Evolutionary conservation across 306 rosid genomes (phyloP).

Genomic region (Luffa acutangula): DNA sequence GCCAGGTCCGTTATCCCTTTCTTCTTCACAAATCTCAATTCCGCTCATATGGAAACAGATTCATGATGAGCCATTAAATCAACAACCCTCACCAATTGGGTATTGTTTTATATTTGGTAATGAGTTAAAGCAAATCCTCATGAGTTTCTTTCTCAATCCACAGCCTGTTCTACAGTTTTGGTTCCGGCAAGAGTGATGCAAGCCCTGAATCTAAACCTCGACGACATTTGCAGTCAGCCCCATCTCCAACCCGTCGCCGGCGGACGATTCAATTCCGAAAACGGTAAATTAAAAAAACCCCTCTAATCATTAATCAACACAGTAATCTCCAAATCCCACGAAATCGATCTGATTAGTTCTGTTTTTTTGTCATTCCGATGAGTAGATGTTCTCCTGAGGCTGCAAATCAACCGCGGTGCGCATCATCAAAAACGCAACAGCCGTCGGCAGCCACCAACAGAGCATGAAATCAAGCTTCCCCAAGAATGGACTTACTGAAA

Average conservation of each 20-base stretch:
- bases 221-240: conserved; percentile 20
- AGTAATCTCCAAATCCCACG: not conserved
- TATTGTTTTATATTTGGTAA: not conserved
- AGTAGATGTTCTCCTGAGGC: not conserved
- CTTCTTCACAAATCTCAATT: not conserved
- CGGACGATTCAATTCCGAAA: conserved; percentile 10
- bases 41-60: not conserved
- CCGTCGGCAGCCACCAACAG: not conserved
- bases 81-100: not conserved
- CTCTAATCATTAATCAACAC: not conserved
- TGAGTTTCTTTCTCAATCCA: not conserved
- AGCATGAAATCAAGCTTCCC: not conserved
- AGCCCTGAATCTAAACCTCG: conserved; percentile 32
- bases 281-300: conserved; percentile 11
- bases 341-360: not conserved
- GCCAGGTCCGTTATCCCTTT: conserved; percentile 23
- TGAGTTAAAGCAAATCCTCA: not conserved
- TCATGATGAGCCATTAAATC: not conserved
- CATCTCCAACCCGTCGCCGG: conserved; percentile 19
- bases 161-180: conserved; percentile 33
- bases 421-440: not conserved
- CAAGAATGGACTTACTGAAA: conserved; percentile 7
- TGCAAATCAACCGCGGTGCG: not conserved
- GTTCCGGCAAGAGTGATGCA: conserved; percentile 43
- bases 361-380: not conserved